Conservation (phyloP, 202 grass and related monocot genomes). For the Carex sylvatica region DNA sequence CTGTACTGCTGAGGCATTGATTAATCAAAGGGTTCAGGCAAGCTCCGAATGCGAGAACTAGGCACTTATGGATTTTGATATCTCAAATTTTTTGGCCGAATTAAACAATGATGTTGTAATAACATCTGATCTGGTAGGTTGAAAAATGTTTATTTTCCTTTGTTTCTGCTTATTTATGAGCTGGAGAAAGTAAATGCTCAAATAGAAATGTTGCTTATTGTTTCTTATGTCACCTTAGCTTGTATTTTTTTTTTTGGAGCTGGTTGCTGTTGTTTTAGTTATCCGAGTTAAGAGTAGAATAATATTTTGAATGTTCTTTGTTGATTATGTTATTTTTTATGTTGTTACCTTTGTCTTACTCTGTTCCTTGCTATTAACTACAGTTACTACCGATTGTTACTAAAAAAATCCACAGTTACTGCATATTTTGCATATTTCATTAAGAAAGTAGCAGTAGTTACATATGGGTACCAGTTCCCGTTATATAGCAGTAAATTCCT, state of each 20-base stretch:
- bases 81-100: conserved; percentile 23
- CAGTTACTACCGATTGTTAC: no score
- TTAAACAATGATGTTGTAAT: conserved; percentile 15
- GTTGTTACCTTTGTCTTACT: background rate
- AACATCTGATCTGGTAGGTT: conserved; percentile 27
- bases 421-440: no score
- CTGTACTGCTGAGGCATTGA: conserved; percentile 72
- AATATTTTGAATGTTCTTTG: conserved; percentile 2
- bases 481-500: no score
- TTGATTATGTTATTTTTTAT: background rate
- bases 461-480: no score
- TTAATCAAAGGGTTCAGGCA: conserved; percentile 86
- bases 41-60: conserved; percentile 44
- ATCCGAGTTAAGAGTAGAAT: conserved; percentile 23
- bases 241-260: conserved; percentile 11
- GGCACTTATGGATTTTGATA: background rate
- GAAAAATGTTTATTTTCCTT: conserved; percentile 24
- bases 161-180: conserved; percentile 32
- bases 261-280: conserved; percentile 24
- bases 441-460: no score
- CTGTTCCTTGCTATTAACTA: no score
- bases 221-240: conserved; percentile 15
- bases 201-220: conserved; percentile 14
- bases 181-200: conserved; percentile 31
- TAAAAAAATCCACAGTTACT: no score